Base-by-base conservation (phyloP, 2,329 filamentous ascomycete genomes). In the Aspergillus sp. region DNA sequence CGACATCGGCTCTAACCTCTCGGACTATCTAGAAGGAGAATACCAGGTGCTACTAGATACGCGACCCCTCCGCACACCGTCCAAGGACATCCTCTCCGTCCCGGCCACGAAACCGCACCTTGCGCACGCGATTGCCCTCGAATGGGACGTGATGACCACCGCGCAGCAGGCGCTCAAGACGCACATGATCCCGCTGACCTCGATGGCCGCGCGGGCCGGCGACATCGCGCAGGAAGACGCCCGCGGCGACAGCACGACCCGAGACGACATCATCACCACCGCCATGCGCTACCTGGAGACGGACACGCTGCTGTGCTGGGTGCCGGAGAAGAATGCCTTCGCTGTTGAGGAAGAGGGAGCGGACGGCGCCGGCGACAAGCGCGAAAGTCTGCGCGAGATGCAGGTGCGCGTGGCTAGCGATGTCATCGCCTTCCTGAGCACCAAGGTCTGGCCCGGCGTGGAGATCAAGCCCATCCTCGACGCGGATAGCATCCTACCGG, bases 271-370 rank as follows among this genome's bases (percentile, higher is more conserved):
- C 44, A 75, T 87, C 14, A 78, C 76, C 16, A 86, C 84, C 57
- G 75, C 94, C 47, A 82, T 97, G 79, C 83, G 88, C 44, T 97
- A 97, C 71, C 81, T 99, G 22, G 86, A 91, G 63, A 97, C 94
- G 1, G 94, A 99, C 73, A 92, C 90, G 0, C 76, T 97, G 33
- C 83, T 99, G 1, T 97, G 93, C 81, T 96, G 91, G 89, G 90
- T 84, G 16, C 86, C 86, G 0, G 79, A 79, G 63, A 74, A 74
- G 51, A 74, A 73, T 43, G 60, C 75, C 53, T 72, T 80, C 67
- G 79, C 83, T 38, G 76, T 78, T 2, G 73, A 77, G 33, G 73
- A 84, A 40, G 70, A 76, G 33, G 73, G 84, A 38, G 70, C 76
- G 26, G 64, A 69, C 3, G 71, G 69, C 41, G 78, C 79, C 50